A percentile compares a stretch with the other conserved stretches of the same genome.
phyloP scores from a whole-genome alignment of 2,329 filamentous ascomycete species.

The Neopestalotiopsis sp. region DNA sequence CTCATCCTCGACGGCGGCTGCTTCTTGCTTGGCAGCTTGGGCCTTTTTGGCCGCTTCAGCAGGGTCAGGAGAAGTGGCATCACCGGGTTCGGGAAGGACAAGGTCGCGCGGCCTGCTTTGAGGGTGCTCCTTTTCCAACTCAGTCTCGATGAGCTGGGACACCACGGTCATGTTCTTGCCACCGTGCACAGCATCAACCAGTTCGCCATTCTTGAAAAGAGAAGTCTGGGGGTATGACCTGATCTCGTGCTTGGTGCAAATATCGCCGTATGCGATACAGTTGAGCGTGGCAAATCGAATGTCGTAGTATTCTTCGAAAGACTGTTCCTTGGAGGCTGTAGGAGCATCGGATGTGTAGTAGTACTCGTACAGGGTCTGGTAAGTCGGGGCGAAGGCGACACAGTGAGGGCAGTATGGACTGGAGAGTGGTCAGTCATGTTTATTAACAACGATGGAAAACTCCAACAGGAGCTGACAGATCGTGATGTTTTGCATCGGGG shows the following conservation, averaged over 20 bases:
- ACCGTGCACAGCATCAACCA: slow-evolving; percentile 67
- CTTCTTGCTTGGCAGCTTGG: slow-evolving; percentile 25
- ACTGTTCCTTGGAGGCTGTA: slow-evolving; percentile 47
- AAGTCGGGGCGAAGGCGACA: slow-evolving; percentile 78
- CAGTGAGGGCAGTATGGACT: slow-evolving; percentile 75
- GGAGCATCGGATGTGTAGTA: slow-evolving; percentile 86
- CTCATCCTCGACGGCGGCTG: not conserved
- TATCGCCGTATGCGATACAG: slow-evolving; percentile 81
- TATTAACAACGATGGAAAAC: not conserved
- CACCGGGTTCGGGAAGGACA: slow-evolving; percentile 74
- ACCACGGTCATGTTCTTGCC: slow-evolving; percentile 70
- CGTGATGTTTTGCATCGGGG: not conserved
- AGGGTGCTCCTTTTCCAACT: slow-evolving; percentile 78
- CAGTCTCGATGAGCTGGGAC: slow-evolving; percentile 74
- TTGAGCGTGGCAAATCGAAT: slow-evolving; percentile 88
- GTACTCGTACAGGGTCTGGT: slow-evolving; percentile 93
- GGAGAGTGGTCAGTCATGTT: slow-evolving; percentile 31
- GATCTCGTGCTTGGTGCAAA: slow-evolving; percentile 73
- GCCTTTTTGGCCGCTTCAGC: slow-evolving; percentile 26
- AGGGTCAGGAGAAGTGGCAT: slow-evolving; percentile 47
- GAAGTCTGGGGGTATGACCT: slow-evolving; percentile 76
- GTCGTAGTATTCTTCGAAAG: slow-evolving; percentile 82
- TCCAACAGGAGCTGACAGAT: not conserved
- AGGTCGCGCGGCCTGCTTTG: slow-evolving; percentile 75
- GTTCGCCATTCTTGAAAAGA: slow-evolving; percentile 79